A percentile compares a stretch with the other conserved stretches of the same genome.
Evolutionary conservation across 331 rosid species (phyloP).

Genomic region (Erythrophleum ivorense): DNA sequence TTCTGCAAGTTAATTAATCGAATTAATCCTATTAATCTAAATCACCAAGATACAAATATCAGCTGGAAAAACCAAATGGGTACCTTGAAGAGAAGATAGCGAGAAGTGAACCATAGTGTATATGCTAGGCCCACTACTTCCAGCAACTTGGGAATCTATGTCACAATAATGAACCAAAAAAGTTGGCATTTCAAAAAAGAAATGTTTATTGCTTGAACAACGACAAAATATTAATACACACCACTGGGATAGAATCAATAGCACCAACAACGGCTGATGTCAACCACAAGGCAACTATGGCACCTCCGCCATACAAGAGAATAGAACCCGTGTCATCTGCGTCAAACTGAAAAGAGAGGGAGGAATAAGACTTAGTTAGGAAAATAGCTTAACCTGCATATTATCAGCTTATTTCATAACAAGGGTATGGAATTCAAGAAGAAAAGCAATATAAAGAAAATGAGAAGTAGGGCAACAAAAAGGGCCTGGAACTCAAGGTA

Average conservation of each 20-base stretch:
- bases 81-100: conserved; percentile 91
- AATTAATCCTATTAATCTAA: conserved; percentile 16
- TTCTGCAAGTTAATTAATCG: conserved; percentile 52
- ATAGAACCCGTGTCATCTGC: conserved; percentile 45
- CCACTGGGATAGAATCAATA: conserved; percentile 89
- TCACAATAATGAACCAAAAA: conserved; percentile 16
- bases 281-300: conserved; percentile 64
- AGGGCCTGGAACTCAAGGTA: background rate
- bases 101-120: conserved; percentile 80
- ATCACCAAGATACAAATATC: background rate
- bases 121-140: conserved; percentile 89
- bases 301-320: conserved; percentile 61
- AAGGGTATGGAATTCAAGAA: background rate
- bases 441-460: too few relatives aligned
- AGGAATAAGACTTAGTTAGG: background rate
- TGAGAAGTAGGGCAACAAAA: background rate
- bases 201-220: background rate
- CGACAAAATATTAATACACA: conserved; percentile 28
- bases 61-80: background rate
- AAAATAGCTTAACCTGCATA: background rate
- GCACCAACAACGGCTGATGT: conserved; percentile 76
- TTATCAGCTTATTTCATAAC: background rate
- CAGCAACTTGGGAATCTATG: conserved; percentile 84
- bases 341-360: conserved; percentile 56
- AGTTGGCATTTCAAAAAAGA: background rate